phyloP scores from a whole-genome alignment of 1,284 basidiomycete species.

The Ustilago curta region DNA sequence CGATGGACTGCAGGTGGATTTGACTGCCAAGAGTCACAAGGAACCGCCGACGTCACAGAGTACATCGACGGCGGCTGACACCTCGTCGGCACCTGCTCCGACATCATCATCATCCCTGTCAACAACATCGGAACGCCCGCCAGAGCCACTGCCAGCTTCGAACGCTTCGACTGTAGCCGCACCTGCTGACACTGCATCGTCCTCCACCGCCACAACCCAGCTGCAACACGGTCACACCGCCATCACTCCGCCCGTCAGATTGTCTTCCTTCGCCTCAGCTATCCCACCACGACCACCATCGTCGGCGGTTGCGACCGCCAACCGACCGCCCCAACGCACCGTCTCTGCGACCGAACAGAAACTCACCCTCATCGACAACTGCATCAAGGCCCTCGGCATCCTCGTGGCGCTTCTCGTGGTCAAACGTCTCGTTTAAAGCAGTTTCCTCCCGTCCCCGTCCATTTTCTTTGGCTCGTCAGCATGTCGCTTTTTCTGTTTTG shows the following conservation, averaged over 20 bases:
- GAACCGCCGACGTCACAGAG: not conserved
- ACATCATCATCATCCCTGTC: not conserved
- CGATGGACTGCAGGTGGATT: slow-evolving; percentile 34
- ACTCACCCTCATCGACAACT: slow-evolving; percentile 39
- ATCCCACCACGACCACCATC: not conserved
- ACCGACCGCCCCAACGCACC: not conserved
- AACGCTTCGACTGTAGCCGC: not conserved
- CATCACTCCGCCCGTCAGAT: not conserved
- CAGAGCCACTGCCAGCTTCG: not conserved
- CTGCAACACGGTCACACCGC: not conserved
- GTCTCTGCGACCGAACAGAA: slow-evolving; percentile 29
- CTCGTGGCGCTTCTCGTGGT: slow-evolving; percentile 44
- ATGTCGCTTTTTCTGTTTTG: not conserved
- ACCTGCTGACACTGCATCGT: not conserved
- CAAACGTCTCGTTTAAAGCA: slow-evolving; percentile 39
- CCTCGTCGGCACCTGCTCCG: slow-evolving; percentile 5
- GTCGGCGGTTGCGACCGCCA: not conserved
- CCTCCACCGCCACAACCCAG: not conserved
- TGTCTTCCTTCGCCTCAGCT: slow-evolving; percentile 5
- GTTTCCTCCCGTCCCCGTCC: not conserved
- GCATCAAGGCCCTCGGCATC: slow-evolving; percentile 42
- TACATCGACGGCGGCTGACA: not conserved
- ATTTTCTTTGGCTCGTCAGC: not conserved
- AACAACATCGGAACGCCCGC: not conserved
- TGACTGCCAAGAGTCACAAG: slow-evolving; percentile 24